Evolutionary conservation across 345 rosid species (phyloP), one percentile per base, ranked within the genome.

Genomic region (Salix dunnii): DNA sequence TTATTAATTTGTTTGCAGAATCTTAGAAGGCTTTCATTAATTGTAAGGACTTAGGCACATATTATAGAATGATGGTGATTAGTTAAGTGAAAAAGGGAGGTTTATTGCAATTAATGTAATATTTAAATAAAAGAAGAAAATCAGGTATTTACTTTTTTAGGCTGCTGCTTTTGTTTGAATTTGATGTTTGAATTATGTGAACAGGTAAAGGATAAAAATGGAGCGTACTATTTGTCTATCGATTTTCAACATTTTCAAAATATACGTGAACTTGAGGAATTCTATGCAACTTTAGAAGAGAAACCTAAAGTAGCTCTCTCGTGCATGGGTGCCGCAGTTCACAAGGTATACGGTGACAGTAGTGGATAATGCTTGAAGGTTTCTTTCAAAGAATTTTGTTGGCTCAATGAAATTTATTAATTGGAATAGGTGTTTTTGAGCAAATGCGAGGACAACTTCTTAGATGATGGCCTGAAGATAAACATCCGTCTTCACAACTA

Each of bases 301-400:
- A 91, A 84, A 79, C 99, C 99, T 70, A 91, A 85, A 86, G 82
- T 78, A 67, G 93, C 96, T 62, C 88, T 96, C 72, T 84, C 90
- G 16, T 91, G 98, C 80, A 82, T 93, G 87, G 84, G 86, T 76
- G 93, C 92, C 61, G 99, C 99, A 5, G 83, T 90, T 87, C 97
- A 93, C 82, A 88, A 88, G 97, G 99, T 95, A 84, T 3, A 28
- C 14, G 33, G 7, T 18, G 21, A 4, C 8, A 49, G 40, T 25
- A 2, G 16, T 16, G 14, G 27, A 16, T 8, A n/a, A 55, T 40
- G n/a, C 8, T 68, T 49, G 28, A 36, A 35, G 43, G 28, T 43
- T 2, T 31, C 20, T 79, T 40, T 2, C 38, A 40, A 10, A 40
- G 2, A 9, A 1, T 25, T 0, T 43, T 51, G 27, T 12, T 62